Evolutionary conservation across 2,329 filamentous ascomycete genomes (phyloP), one percentile per base, ranked within the genome.

Genomic region (Setomelanomma holmii): DNA sequence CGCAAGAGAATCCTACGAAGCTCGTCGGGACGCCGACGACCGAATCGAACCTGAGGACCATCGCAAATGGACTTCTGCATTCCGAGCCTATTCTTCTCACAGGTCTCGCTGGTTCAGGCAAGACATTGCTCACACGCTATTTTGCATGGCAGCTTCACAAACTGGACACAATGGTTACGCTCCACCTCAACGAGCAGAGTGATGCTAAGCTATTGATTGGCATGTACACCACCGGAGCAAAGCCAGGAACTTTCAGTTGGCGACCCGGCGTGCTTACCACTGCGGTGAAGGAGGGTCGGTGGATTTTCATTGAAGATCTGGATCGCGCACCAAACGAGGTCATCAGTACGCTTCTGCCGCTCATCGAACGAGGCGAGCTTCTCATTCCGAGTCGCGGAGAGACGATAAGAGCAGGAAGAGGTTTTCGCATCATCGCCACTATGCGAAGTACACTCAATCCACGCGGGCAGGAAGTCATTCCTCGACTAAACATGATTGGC

Each of bases 111-210:
- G 93, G 96, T 17, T 89, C 89, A 24, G 95, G 95, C 44, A 99
- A 99, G 79, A 97, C 95, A 0, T 87, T 90, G 0, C 76, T 96
- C 17, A 85, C 96, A 12, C 89, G 91, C 59, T 89, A 97, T 71
- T 84, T 93, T 54, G 93, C 93, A 20, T 85, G 85, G 64, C 85
- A 89, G 61, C 84, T 98, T 49, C 90, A 89, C 55, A 91, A 91
- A 75, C 85, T 90, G 19, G 84, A 87, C 5, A 86, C 85, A 53
- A 92, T 99, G 86, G 89, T 99, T 45, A 98, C 93, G 3, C 81
- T 99, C 23, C 93, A 99, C 75, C 80, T 99, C 27, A 99, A 99
- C 71, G 95, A 98, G 75, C 96, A 99, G 75, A 98, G 93, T 2
- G 95, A 99, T 75, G 93, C 93, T 0, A 99, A 99, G 75, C 90